Percentiles rank a stretch among this genome's conserved stretches.
phyloP scores from a whole-genome alignment of 208 protist genomes.

The Trichomonas vaginalis region DNA sequence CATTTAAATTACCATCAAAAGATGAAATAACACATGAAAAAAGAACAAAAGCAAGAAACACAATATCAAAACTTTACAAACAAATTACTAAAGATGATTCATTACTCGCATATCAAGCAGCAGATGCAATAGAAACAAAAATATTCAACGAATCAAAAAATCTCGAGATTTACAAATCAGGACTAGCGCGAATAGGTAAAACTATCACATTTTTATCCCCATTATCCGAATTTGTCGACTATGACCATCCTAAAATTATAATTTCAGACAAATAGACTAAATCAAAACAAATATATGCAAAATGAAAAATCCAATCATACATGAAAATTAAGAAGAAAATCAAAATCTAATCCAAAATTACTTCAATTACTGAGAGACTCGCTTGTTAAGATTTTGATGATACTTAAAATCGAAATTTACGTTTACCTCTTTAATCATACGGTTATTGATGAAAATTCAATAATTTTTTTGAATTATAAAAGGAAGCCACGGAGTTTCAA shows the following conservation, averaged over 20 bases:
- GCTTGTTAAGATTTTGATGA: too few relatives aligned
- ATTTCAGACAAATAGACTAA: background rate
- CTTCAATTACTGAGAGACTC: too few relatives aligned
- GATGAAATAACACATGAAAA: background rate
- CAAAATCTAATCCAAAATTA: too few relatives aligned
- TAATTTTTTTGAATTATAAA: too few relatives aligned
- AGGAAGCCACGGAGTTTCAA: too few relatives aligned
- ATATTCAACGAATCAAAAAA: background rate
- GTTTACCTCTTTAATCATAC: too few relatives aligned
- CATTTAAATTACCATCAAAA: background rate
- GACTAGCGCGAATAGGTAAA: background rate
- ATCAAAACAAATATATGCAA: too few relatives aligned
- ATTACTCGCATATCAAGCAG: background rate
- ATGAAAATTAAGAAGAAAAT: too few relatives aligned
- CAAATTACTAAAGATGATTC: background rate
- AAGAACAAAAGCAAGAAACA: background rate
- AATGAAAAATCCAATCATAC: too few relatives aligned
- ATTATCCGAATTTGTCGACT: background rate
- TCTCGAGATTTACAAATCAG: background rate
- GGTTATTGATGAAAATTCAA: too few relatives aligned
- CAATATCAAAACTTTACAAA: background rate
- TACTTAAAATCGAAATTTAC: too few relatives aligned
- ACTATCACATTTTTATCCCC: background rate
- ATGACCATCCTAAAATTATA: background rate
- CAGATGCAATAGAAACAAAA: background rate